phyloP scores from a whole-genome alignment of 306 rosid species.

The Pterocarpus macrocarpus region DNA sequence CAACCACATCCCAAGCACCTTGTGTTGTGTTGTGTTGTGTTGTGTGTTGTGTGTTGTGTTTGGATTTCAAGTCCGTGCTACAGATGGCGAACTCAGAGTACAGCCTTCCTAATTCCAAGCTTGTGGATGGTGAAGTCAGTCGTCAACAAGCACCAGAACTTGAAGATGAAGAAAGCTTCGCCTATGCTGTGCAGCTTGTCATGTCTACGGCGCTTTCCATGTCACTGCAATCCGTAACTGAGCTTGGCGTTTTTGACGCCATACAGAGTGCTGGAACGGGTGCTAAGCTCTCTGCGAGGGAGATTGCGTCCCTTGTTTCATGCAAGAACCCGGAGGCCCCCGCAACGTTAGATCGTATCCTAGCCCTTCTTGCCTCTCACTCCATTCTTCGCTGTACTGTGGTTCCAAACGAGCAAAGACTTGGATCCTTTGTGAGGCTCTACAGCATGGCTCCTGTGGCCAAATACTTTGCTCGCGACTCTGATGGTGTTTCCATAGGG shows the following conservation, averaged over 20 bases:
- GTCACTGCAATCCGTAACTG: conserved; percentile 54
- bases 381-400: conserved; percentile 50
- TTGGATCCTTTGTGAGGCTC: no score
- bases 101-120: no score
- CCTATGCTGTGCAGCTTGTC: conserved; percentile 52
- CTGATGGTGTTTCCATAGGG: no score
- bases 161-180: conserved; percentile 53
- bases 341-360: conserved; percentile 64
- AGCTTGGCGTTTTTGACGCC: conserved; percentile 61
- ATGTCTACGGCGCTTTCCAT: conserved; percentile 39
- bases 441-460: no score
- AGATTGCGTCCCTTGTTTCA: conserved; percentile 54
- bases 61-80: background rate
- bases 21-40: no score
- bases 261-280: conserved; percentile 54
- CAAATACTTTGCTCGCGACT: no score
- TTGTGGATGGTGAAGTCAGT: background rate
- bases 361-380: conserved; percentile 58
- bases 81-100: background rate
- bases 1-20: no score
- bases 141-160: background rate
- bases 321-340: conserved; percentile 54
- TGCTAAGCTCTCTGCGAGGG: conserved; percentile 47
- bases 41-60: no score
- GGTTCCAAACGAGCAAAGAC: no score